Evolutionary conservation across 805 yeast species (phyloP).

Genomic region (Yamadazyma akitaensis): DNA sequence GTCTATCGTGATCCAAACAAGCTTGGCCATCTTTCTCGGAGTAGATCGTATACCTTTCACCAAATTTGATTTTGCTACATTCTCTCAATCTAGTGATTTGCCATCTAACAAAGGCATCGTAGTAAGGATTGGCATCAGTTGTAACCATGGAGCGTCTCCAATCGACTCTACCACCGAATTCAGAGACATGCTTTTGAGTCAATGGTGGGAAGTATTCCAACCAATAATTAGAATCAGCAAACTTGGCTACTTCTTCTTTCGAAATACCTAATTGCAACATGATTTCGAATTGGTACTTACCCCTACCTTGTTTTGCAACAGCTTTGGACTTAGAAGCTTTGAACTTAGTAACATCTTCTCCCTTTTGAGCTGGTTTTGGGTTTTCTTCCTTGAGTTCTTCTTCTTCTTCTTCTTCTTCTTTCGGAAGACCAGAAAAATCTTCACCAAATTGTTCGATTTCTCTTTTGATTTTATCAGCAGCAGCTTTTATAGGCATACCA

Average conservation of each 20-base stretch:
- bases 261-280: constrained; percentile 92
- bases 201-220: constrained; percentile 86
- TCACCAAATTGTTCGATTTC: constrained; percentile 89
- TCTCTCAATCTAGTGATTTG: constrained; percentile 86
- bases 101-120: constrained; percentile 95
- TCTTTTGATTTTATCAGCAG: constrained; percentile 92
- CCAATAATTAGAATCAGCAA: constrained; percentile 94
- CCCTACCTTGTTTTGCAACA: constrained; percentile 88
- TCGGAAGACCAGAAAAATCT: constrained; percentile 71
- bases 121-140: constrained; percentile 92
- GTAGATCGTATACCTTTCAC: constrained; percentile 96
- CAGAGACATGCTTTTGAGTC: constrained; percentile 73
- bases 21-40: constrained; percentile 99
- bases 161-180: constrained; percentile 90
- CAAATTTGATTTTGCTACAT: constrained; percentile 89
- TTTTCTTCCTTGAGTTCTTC: constrained; percentile 49
- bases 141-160: constrained; percentile 97
- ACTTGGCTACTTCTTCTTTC: constrained; percentile 75
- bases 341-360: constrained; percentile 85
- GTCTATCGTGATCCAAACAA: constrained; percentile 98
- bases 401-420: constrained; percentile 21
- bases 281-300: constrained; percentile 92
- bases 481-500: constrained; percentile 96
- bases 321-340: constrained; percentile 92
- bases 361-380: constrained; percentile 32